Evolutionary conservation across 2,329 filamentous ascomycete genomes (phyloP), one percentile per base, ranked within the genome.

Genomic region (Sphaerulina vaccinii): DNA sequence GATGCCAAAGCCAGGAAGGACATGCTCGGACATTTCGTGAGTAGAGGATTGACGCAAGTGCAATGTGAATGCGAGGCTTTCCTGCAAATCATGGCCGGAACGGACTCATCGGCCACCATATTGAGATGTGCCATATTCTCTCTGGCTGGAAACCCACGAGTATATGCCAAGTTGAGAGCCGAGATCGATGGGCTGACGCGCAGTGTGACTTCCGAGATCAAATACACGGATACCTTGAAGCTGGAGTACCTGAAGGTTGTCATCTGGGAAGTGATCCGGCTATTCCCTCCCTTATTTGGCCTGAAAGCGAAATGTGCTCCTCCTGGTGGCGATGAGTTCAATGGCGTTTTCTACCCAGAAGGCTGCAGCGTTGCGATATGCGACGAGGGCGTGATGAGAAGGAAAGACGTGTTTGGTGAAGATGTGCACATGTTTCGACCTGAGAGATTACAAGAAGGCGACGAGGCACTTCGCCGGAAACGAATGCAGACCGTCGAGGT

Each of bases 31-130:
- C 74, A 73, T 3, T 79, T 79, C 53, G 66, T 78, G 10, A 62
- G 66, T 3, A 71, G 76, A 58, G 71, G 70, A 58, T 57, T 77
- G 0, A 56, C 63, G 53, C 54, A 70, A 63, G 16, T 67, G 15
- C 61, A 73, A 51, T 70, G 55, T 59, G 74, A 62, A 66, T 70
- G 62, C 54, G 73, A 76, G 56, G 66, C 66, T 1, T 55, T 70
- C 19, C 49, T 73, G 38, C 70, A 73, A 52, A 73, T 76, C 51
- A 56, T 80, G 21, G 79, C 79, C 3, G 80, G 79, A 9, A 76
- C 78, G 0, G 80, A 83, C 51, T 80, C 78, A 0, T 79, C 78
- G 0, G 76, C 79, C 1, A 79, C 77, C 0, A 73, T 73, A 5
- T 73, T 83, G 15, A 73, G 79, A 3, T 69, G 70, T 16, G 79